Base-by-base conservation (phyloP, 495 filamentous ascomycete species). In the Peziza echinospora region DNA sequence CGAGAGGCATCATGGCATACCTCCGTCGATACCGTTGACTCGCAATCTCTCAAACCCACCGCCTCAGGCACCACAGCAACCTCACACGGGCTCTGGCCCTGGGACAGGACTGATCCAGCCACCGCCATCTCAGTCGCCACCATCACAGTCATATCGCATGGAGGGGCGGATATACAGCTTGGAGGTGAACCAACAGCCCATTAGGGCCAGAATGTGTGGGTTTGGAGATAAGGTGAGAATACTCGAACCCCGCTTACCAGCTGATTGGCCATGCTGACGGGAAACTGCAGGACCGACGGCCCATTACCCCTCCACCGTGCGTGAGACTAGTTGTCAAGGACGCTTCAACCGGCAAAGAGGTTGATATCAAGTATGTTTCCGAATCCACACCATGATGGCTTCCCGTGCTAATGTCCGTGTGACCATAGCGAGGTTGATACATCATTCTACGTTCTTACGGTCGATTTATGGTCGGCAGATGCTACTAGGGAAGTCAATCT, bases 171-270 rank as follows among this genome's bases (percentile, higher is more conserved):
- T 66, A 24, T 75, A 64, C 69, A 81, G 78, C 43, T 69, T 97
- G 46, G 68, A 77, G 51, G 82, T 94, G 46, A 78, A 82, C 46
- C 89, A 97, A 63, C 89, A 97, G 59, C 89, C 89, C 43, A 70
- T 84, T 51, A 79, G 89, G 46, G 89, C 89, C 51, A 81, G 89
- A 43, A 97, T 97, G 89, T 97, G 89, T 67, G 89, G 89, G 1
- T 97, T 94, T 67, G 89, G 89, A 46, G 89, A 97, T 63, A 97
- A 97, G 72, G 85, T 92, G 60, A 26, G 67, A 58, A 21, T 8
- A 39, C 24, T 21, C 21, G 21, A 24, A 19, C 19, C 49, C 34
- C 22, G 28, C 28, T 6, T 11, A 49, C 41, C n/a, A 45, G 44
- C 44, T 28, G 24, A 39, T 45, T 47, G 47, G 49, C 48, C 49